Conservation (phyloP, 768 basidiomycete genomes). For the Tulasnella sp. region DNA sequence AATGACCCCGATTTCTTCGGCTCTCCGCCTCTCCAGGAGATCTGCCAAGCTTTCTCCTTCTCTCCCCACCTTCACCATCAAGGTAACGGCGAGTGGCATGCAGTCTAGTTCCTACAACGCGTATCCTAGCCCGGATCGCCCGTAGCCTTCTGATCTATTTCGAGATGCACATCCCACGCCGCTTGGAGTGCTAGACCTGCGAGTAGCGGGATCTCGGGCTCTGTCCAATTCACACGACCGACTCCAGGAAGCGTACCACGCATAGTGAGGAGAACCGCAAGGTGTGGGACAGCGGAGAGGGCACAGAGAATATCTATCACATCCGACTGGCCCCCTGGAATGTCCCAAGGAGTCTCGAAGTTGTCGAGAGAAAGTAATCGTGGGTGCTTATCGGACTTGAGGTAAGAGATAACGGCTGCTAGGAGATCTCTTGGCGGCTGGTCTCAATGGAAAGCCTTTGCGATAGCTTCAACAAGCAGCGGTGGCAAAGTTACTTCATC, state of each 20-base stretch:
- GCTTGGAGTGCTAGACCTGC: background rate
- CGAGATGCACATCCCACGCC: background rate
- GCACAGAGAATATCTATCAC: background rate
- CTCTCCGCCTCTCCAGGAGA: slow-evolving; percentile 9
- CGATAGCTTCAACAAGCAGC: background rate
- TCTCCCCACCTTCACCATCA: slow-evolving; percentile 26
- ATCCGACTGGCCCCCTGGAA: background rate
- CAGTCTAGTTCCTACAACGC: background rate
- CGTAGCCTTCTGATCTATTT: background rate
- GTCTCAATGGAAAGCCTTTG: background rate
- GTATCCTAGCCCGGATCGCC: background rate
- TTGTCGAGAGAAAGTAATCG: background rate
- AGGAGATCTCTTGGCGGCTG: background rate
- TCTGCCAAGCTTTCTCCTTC: slow-evolving; percentile 7
- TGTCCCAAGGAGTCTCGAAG: background rate
- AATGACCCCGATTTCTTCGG: slow-evolving; percentile 3
- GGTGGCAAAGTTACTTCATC: background rate
- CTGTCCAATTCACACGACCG: background rate
- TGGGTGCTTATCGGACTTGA: background rate
- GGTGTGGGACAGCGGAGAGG: background rate
- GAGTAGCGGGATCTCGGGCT: background rate
- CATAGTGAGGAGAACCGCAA: background rate
- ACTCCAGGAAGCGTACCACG: background rate
- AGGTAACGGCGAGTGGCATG: slow-evolving; percentile 25
- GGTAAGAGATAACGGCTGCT: background rate